Conservation (phyloP, 139 green algal species). For the Chara braunii region DNA sequence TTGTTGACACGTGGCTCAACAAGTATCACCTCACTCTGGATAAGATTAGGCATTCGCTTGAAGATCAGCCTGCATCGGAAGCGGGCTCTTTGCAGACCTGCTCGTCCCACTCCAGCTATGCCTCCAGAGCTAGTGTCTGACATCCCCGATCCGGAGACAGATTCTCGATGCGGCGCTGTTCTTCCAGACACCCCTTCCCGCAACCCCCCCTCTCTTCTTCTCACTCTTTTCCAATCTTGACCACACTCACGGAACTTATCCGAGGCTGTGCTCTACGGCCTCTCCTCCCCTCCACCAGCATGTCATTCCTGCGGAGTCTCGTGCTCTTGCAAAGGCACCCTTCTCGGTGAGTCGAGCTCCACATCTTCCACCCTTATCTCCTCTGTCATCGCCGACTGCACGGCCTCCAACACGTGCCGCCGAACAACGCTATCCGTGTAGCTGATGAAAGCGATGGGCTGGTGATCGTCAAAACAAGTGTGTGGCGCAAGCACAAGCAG, state of each 20-base stretch:
- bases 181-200: no score
- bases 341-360: background rate
- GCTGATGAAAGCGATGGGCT: background rate
- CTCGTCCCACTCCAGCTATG: background rate
- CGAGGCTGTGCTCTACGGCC: background rate
- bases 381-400: background rate
- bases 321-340: background rate
- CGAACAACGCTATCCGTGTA: background rate
- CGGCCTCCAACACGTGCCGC: background rate
- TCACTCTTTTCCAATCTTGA: background rate
- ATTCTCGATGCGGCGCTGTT: no score
- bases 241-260: background rate
- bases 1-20: background rate
- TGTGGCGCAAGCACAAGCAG: constrained; percentile 8
- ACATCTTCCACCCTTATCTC: constrained; percentile 13
- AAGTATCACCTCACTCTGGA: constrained; percentile 9
- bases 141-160: no score
- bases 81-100: background rate
- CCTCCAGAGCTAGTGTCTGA: background rate
- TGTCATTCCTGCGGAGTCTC: background rate
- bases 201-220: constrained; percentile 4
- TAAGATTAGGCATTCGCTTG: constrained; percentile 12
- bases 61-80: constrained; percentile 13
- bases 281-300: background rate
- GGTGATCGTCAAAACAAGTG: background rate